Conservation (phyloP, 176 grass and related monocot genomes). For the Sorghum bicolor region Sorghum_bicolor_NCBIv3 NC_012872.2:63660001-63660500, state of each 20-base stretch:
- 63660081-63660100: too few species aligned
- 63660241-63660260: neutral
- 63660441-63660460: conserved; percentile 47
- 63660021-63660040: too few species aligned
- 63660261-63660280: conserved; percentile 41
- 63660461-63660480: conserved; percentile 35
- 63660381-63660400: neutral
- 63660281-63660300: conserved; percentile 46
- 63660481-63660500: conserved; percentile 14
- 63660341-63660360: neutral
- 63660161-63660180: neutral
- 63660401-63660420: conserved; percentile 34
- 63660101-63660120: too few species aligned
- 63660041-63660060: too few species aligned
- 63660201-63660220: conserved; percentile 9
- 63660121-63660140: too few species aligned
- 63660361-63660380: neutral
- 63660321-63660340: neutral
- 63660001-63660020: too few species aligned
- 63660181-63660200: neutral
- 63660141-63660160: too few species aligned
- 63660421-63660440: neutral
- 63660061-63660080: too few species aligned
- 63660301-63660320: conserved; percentile 15
- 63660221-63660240: neutral